These are phyloP conservation scores for Trichophaea hybrida DNA, from an alignment of 2,329 filamentous ascomycete species.

Conservation along the genomic window DNA sequence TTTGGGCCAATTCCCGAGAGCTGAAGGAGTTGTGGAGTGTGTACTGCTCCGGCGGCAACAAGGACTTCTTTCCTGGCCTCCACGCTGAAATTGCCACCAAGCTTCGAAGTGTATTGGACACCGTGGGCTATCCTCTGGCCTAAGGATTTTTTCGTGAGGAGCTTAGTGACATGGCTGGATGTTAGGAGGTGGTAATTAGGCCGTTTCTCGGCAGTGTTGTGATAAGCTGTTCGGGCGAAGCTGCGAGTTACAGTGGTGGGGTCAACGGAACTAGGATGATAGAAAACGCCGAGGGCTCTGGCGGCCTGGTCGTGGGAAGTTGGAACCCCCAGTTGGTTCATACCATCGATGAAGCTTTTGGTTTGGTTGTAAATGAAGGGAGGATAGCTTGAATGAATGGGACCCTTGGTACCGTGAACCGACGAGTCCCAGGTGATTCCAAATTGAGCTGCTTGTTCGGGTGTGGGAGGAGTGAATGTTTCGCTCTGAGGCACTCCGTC, in stretches of 20 bases:
- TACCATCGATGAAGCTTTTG: not conserved
- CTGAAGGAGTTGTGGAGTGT: slow-evolving; percentile 24
- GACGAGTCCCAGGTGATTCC: not conserved
- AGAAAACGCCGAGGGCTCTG: not conserved
- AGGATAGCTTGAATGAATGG: not conserved
- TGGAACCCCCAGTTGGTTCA: not conserved
- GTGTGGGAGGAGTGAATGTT: not conserved
- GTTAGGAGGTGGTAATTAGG: not conserved
- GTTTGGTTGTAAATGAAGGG: slow-evolving; percentile 19
- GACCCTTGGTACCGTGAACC: not conserved
- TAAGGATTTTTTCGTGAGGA: slow-evolving; percentile 28
- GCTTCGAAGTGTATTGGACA: slow-evolving; percentile 1
- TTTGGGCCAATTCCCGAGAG: slow-evolving; percentile 23
- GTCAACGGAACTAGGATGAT: not conserved
- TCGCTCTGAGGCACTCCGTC: not conserved
- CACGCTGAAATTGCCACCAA: slow-evolving; percentile 23
- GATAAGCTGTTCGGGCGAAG: not conserved
- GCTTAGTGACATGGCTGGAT: not conserved
- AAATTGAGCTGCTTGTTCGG: not conserved
- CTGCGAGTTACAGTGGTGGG: not conserved
- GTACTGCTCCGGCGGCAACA: slow-evolving; percentile 21
- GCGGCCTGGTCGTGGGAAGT: not conserved
- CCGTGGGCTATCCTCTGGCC: slow-evolving; percentile 23
- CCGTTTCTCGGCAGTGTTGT: not conserved
- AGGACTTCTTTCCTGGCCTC: slow-evolving; percentile 14